phyloP scores from a whole-genome alignment of 2,329 filamentous ascomycete genomes.

The Epichloe sp. region DNA sequence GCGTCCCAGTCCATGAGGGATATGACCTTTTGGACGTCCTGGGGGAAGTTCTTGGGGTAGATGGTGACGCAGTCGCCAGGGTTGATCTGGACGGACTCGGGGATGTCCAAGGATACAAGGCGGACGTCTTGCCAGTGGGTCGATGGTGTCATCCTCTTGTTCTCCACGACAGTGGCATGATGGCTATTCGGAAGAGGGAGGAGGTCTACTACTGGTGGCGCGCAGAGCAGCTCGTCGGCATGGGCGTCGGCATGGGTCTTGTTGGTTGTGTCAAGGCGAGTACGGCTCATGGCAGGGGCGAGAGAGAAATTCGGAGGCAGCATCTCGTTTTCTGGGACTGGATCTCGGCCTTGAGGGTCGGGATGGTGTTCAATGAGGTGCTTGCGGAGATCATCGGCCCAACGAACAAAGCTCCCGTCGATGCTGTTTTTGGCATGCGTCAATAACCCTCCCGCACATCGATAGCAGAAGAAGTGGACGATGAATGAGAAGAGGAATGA shows the following conservation, averaged over 20 bases:
- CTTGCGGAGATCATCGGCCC: slow-evolving; percentile 55
- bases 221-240: slow-evolving; percentile 7
- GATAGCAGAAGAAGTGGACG: background rate
- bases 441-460: background rate
- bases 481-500: no score
- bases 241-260: background rate
- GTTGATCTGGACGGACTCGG: slow-evolving; percentile 24
- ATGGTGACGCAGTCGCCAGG: slow-evolving; percentile 75
- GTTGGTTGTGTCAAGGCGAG: background rate
- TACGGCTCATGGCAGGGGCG: slow-evolving; percentile 12
- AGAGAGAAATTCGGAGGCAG: slow-evolving; percentile 57
- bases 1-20: slow-evolving; percentile 64
- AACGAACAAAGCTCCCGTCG: slow-evolving; percentile 69
- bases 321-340: slow-evolving; percentile 61
- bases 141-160: slow-evolving; percentile 58
- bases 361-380: slow-evolving; percentile 56
- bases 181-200: slow-evolving; percentile 46
- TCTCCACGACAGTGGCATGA: slow-evolving; percentile 46
- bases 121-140: slow-evolving; percentile 93
- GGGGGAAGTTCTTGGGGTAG: slow-evolving; percentile 73
- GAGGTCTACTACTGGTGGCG: slow-evolving; percentile 17
- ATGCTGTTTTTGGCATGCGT: slow-evolving; percentile 38
- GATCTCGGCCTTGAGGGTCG: slow-evolving; percentile 49
- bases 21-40: slow-evolving; percentile 69
- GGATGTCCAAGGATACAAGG: slow-evolving; percentile 47